These are phyloP conservation scores for Vinca minor DNA, from an alignment of 257 asterid genomes.

Conservation along the genomic window DNA sequence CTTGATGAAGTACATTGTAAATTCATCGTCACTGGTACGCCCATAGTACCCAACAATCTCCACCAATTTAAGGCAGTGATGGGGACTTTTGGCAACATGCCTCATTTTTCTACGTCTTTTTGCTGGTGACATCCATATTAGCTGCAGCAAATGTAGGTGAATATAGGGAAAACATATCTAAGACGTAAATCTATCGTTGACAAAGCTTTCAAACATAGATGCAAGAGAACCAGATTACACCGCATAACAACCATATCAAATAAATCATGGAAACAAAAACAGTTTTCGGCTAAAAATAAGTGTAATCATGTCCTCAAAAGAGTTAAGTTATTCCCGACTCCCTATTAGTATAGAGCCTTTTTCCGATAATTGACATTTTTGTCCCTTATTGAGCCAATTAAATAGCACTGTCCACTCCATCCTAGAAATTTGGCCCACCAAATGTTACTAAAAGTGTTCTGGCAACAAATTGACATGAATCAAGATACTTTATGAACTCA, in stretches of 20 bases:
- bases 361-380: too few relatives aligned
- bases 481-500: neutral
- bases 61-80: slow-evolving; percentile 26
- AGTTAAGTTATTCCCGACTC: too few relatives aligned
- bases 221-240: neutral
- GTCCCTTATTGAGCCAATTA: too few relatives aligned
- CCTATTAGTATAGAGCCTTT: too few relatives aligned
- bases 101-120: slow-evolving; percentile 37
- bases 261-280: too few relatives aligned
- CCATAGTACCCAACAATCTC: slow-evolving; percentile 53
- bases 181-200: neutral
- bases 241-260: neutral
- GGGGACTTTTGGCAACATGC: slow-evolving; percentile 29
- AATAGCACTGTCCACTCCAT: too few relatives aligned
- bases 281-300: too few relatives aligned
- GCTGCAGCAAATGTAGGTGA: slow-evolving; percentile 24
- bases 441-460: neutral
- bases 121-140: slow-evolving; percentile 48
- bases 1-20: slow-evolving; percentile 38
- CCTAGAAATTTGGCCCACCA: neutral
- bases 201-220: neutral
- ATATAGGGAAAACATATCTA: neutral
- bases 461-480: neutral
- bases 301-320: too few relatives aligned
- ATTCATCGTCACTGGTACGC: slow-evolving; percentile 43